Conservation (phyloP, 1,284 basidiomycete genomes). For the Trametes versicolor region DNA sequence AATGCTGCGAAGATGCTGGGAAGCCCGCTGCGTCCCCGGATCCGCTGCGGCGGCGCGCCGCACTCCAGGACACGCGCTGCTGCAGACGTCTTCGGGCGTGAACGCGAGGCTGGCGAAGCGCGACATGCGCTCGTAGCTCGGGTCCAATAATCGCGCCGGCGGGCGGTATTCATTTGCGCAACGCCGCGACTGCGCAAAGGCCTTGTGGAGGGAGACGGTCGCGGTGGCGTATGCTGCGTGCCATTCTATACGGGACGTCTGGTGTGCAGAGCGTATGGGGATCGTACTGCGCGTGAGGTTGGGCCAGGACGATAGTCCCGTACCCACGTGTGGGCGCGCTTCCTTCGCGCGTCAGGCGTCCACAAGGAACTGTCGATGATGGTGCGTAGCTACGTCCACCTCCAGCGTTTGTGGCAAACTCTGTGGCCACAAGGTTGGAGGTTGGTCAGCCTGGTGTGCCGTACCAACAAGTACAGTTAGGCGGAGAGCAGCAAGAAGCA, state of each 20-base stretch:
- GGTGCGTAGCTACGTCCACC: background rate
- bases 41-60: slow-evolving; percentile 7
- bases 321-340: background rate
- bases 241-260: background rate
- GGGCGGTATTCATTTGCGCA: background rate
- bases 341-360: background rate
- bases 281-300: background rate
- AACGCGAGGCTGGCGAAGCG: slow-evolving; percentile 10
- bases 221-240: background rate
- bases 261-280: background rate
- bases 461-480: slow-evolving; percentile 5
- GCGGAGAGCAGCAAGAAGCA: background rate
- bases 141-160: background rate
- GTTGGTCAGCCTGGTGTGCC: slow-evolving; percentile 13
- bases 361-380: background rate
- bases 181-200: background rate
- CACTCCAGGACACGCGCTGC: background rate
- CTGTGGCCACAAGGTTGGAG: slow-evolving; percentile 9
- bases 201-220: background rate
- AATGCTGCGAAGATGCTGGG: slow-evolving; percentile 19
- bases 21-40: slow-evolving; percentile 13
- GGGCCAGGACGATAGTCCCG: background rate
- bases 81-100: slow-evolving; percentile 1
- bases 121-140: slow-evolving; percentile 18
- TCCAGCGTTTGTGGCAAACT: background rate